Evolutionary conservation across 495 filamentous ascomycete genomes (phyloP).

Genomic region (Neurospora tetraspora): DNA sequence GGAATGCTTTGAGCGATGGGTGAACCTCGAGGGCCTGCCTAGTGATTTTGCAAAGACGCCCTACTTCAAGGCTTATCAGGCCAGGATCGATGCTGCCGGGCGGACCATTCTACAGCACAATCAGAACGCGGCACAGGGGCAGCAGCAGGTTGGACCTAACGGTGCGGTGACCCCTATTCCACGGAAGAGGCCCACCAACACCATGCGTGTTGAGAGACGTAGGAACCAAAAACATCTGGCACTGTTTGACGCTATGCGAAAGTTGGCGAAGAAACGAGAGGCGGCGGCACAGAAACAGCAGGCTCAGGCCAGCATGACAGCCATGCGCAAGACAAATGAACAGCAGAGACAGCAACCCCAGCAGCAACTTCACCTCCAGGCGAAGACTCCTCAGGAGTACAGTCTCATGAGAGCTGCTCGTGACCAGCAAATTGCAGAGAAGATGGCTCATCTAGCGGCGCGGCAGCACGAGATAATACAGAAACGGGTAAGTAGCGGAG

Average conservation of each 20-base stretch:
- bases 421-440: conserved; percentile 67
- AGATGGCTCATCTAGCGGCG: conserved; percentile 56
- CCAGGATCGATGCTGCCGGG: conserved; percentile 70
- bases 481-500: conserved; percentile 42
- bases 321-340: conserved; percentile 63
- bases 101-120: conserved; percentile 50
- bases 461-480: conserved; percentile 42
- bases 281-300: conserved; percentile 75
- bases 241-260: conserved; percentile 88
- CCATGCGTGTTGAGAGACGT: conserved; percentile 72
- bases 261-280: conserved; percentile 89
- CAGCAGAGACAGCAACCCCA: conserved; percentile 44
- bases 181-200: conserved; percentile 53
- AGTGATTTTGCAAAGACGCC: conserved; percentile 86
- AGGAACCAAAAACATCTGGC: conserved; percentile 76
- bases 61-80: conserved; percentile 81
- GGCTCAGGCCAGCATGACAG: conserved; percentile 60
- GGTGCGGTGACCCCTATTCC: conserved; percentile 47
- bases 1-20: conserved; percentile 98
- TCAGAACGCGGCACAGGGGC: conserved; percentile 41
- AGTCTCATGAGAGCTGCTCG: conserved; percentile 79
- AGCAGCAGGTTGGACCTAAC: conserved; percentile 46
- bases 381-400: conserved; percentile 74
- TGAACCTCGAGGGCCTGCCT: conserved; percentile 77
- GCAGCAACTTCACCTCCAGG: conserved; percentile 42